Evolutionary conservation across 768 basidiomycete genomes (phyloP).

Genomic region (Russula brevipes): DNA sequence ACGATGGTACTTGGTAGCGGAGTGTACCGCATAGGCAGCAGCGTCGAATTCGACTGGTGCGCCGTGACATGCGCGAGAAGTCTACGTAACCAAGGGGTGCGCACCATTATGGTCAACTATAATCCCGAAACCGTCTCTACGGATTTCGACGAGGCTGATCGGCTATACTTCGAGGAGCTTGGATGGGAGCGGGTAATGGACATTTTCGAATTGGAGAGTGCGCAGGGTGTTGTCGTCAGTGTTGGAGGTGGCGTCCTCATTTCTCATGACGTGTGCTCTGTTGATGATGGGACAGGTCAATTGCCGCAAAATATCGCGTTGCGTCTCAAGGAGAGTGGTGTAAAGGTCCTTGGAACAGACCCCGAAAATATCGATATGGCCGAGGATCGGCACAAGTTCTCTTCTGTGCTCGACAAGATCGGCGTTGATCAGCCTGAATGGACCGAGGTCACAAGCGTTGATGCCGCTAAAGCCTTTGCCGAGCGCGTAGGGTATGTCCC

Average conservation of each 20-base stretch:
- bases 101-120: constrained; percentile 99
- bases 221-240: constrained; percentile 91
- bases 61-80: constrained; percentile 97
- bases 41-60: constrained; percentile 99
- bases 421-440: constrained; percentile 97
- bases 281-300: constrained; percentile 55
- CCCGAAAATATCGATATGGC: constrained; percentile 93
- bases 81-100: constrained; percentile 86
- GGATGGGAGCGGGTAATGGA: constrained; percentile 99
- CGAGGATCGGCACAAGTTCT: constrained; percentile 99
- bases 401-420: constrained; percentile 87
- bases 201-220: constrained; percentile 93
- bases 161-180: constrained; percentile 97
- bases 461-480: constrained; percentile 90
- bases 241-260: constrained; percentile 73
- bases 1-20: constrained; percentile 99
- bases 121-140: constrained; percentile 99
- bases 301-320: constrained; percentile 98
- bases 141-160: constrained; percentile 99
- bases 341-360: constrained; percentile 94
- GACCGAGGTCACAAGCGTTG: constrained; percentile 84
- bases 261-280: not conserved
- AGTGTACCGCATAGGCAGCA: constrained; percentile 97
- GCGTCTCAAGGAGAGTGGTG: constrained; percentile 81
- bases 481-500: constrained; percentile 65